Evolutionary conservation across 306 rosid species (phyloP).

Genomic region (Cucurbita pepo): DNA sequence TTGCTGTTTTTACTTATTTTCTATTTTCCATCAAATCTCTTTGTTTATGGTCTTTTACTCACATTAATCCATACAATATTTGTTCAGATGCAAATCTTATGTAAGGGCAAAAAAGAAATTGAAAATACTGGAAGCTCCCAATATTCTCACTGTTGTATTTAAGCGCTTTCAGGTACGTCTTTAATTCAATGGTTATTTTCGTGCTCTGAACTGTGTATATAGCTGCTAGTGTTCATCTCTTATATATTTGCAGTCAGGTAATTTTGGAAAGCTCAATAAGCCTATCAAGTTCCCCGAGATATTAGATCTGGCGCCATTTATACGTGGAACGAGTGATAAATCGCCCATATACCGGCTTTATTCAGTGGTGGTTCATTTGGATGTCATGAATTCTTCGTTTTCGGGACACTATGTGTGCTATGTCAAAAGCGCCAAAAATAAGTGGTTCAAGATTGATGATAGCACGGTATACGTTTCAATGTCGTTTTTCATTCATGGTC

Average conservation of each 20-base stretch:
- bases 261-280: constrained; percentile 92
- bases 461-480: constrained; percentile 33
- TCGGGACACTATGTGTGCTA: constrained; percentile 97
- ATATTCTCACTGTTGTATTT: constrained; percentile 83
- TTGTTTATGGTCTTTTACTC: background rate
- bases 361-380: constrained; percentile 91
- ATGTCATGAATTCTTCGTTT: constrained; percentile 81
- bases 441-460: constrained; percentile 97
- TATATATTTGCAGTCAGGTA: constrained; percentile 58
- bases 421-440: constrained; percentile 71
- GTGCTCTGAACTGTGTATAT: background rate
- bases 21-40: background rate
- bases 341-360: constrained; percentile 71
- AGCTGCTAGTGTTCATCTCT: background rate
- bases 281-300: constrained; percentile 72
- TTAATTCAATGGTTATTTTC: background rate
- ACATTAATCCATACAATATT: background rate
- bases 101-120: constrained; percentile 94
- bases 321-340: constrained; percentile 84
- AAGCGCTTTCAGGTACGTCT: constrained; percentile 87
- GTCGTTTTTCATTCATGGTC: background rate
- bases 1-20: background rate
- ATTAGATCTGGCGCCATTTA: constrained; percentile 72
- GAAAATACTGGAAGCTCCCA: constrained; percentile 84
- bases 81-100: constrained; percentile 77